These are phyloP conservation scores for Aspergillus novofumigatus DNA, from an alignment of 2,329 filamentous ascomycete genomes.

Conservation along the genomic window DNA sequence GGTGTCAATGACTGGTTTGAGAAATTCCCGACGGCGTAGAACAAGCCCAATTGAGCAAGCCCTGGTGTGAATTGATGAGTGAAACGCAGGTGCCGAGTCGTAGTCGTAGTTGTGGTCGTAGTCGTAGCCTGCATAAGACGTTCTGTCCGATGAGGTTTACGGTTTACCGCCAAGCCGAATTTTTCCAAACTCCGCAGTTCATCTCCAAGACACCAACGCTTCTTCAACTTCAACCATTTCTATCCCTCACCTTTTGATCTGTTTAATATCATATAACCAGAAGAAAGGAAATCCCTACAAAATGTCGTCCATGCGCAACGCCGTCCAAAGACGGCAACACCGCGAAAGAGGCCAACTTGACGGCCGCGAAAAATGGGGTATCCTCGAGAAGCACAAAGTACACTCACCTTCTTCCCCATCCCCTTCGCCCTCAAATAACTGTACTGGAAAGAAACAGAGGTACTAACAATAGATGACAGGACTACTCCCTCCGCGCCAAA, in stretches of 20 bases:
- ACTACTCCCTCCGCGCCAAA: conserved; percentile 62
- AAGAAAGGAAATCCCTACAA: conserved; percentile 7
- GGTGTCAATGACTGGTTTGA: too few species aligned
- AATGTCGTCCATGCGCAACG: conserved; percentile 59
- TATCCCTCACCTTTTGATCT: neutral
- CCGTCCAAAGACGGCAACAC: conserved; percentile 77
- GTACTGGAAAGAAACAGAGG: neutral
- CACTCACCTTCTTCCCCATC: neutral
- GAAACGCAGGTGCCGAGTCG: neutral
- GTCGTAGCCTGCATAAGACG: neutral
- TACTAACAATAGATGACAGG: conserved; percentile 32
- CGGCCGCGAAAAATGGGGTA: conserved; percentile 78
- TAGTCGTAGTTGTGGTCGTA: too few species aligned
- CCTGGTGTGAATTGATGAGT: neutral
- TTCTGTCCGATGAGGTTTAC: neutral
- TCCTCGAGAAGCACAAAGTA: conserved; percentile 94
- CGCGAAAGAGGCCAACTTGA: conserved; percentile 83
- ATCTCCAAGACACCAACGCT: neutral
- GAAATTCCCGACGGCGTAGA: neutral
- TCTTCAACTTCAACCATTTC: neutral
- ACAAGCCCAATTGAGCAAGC: neutral
- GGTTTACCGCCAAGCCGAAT: neutral
- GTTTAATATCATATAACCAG: neutral
- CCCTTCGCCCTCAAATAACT: neutral
- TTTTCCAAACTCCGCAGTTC: neutral